Percentiles rank a stretch among this genome's conserved stretches.
phyloP scores from a whole-genome alignment of 331 rosid genomes.

The Phaseolus coccineus region DNA sequence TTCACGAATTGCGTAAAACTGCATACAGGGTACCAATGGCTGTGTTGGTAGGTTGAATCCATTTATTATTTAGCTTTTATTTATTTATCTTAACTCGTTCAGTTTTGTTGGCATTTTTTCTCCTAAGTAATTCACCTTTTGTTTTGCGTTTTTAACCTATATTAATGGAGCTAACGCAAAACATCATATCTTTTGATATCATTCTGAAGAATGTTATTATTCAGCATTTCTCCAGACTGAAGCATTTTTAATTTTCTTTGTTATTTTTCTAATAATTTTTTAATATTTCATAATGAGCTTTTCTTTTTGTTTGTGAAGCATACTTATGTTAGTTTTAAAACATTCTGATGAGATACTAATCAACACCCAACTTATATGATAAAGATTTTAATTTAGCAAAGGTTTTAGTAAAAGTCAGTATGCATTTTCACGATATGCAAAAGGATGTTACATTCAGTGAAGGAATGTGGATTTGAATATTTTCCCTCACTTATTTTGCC shows the following conservation, averaged over 20 bases:
- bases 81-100: not conserved
- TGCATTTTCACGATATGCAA: not conserved
- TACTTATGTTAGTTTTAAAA: slow-evolving; percentile 16
- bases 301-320: slow-evolving; percentile 19
- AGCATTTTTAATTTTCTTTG: not conserved
- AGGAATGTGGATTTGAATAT: slow-evolving; percentile 31
- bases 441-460: slow-evolving; percentile 24
- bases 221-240: not conserved
- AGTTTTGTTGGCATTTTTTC: slow-evolving; percentile 9
- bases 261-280: slow-evolving; percentile 16
- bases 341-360: slow-evolving; percentile 16
- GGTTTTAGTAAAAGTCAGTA: slow-evolving; percentile 21
- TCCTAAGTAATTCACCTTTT: not conserved
- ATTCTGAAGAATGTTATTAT: slow-evolving; percentile 28
- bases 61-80: slow-evolving; percentile 22
- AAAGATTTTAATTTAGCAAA: slow-evolving; percentile 24
- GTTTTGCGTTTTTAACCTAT: not conserved
- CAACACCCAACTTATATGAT: slow-evolving; percentile 1
- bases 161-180: not conserved
- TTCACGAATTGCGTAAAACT: slow-evolving; percentile 86
- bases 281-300: not conserved
- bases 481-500: slow-evolving; percentile 36
- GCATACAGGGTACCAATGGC: slow-evolving; percentile 92
- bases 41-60: slow-evolving; percentile 73
- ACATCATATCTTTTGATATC: slow-evolving; percentile 5